Evolutionary conservation across 805 yeast species (phyloP).

Genomic region (Lipomyces japonicus): DNA sequence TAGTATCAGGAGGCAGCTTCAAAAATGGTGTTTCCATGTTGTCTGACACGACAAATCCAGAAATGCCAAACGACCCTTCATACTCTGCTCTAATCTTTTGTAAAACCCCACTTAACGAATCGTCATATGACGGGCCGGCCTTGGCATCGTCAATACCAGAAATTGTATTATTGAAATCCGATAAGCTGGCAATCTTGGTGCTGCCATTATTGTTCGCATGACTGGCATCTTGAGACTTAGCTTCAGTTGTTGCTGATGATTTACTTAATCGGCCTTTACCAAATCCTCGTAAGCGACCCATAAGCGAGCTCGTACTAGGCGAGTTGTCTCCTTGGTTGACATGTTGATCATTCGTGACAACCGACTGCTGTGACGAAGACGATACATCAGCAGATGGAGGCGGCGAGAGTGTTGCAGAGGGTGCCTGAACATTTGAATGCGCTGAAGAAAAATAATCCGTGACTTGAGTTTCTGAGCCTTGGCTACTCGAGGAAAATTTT

Average conservation of each 20-base stretch:
- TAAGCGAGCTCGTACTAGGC: constrained; percentile 30
- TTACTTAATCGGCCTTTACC: constrained; percentile 32
- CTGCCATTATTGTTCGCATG: too few relatives aligned
- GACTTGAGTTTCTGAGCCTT: not conserved
- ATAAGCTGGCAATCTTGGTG: not conserved
- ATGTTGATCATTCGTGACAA: not conserved
- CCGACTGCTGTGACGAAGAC: constrained; percentile 4
- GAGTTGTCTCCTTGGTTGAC: constrained; percentile 6
- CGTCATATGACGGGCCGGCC: constrained; percentile 33
- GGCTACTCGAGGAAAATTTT: not conserved
- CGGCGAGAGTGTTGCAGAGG: constrained; percentile 6
- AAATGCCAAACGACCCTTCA: constrained; percentile 6
- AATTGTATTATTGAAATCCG: constrained; percentile 22
- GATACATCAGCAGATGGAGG: constrained; percentile 11
- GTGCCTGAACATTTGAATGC: constrained; percentile 10
- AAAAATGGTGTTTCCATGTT: constrained; percentile 38
- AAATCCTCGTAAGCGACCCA: constrained; percentile 36
- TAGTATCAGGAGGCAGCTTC: constrained; percentile 37
- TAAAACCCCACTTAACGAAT: constrained; percentile 28
- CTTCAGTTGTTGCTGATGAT: constrained; percentile 7
- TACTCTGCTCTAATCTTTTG: constrained; percentile 22
- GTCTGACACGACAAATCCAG: constrained; percentile 28
- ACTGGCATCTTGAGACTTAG: constrained; percentile 2
- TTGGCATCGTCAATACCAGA: constrained; percentile 27
- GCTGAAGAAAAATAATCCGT: constrained; percentile 29